phyloP scores from a whole-genome alignment of 2,329 filamentous ascomycete genomes.

The Paecilomyces sp. region DNA sequence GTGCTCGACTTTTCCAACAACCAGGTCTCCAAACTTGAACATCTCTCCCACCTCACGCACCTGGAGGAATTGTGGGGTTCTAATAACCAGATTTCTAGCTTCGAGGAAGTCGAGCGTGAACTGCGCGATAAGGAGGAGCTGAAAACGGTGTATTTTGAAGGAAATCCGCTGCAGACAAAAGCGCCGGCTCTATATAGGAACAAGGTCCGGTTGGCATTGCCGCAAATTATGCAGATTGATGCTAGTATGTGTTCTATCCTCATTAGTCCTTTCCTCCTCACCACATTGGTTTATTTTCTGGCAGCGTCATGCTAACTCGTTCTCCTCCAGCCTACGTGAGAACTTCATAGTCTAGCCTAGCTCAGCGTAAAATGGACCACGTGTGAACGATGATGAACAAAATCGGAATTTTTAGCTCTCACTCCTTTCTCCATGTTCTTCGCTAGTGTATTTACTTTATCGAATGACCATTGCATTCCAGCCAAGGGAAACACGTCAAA shows the following conservation, averaged over 20 bases:
- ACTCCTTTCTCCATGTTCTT: background rate
- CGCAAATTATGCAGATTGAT: slow-evolving; percentile 88
- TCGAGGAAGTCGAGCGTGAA: slow-evolving; percentile 70
- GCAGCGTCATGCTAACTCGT: background rate
- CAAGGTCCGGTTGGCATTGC: slow-evolving; percentile 81
- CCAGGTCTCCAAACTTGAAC: slow-evolving; percentile 65
- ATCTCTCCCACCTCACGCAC: slow-evolving; percentile 59
- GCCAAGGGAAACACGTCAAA: no score
- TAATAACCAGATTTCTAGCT: slow-evolving; percentile 74
- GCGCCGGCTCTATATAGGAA: slow-evolving; percentile 85
- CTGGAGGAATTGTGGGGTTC: slow-evolving; percentile 94
- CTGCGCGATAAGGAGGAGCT: slow-evolving; percentile 71
- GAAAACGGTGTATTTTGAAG: slow-evolving; percentile 92
- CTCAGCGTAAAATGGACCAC: background rate
- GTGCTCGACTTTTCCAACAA: slow-evolving; percentile 90
- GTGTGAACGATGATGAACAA: background rate
- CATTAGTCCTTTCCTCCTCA: background rate
- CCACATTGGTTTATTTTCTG: background rate
- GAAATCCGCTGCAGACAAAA: slow-evolving; percentile 76
- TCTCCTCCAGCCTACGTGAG: slow-evolving; percentile 24
- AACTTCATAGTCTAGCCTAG: slow-evolving; percentile 8
- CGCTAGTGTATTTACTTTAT: no score
- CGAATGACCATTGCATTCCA: no score
- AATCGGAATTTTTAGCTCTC: background rate
- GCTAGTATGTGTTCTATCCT: slow-evolving; percentile 65